Evolutionary conservation across 164 flowering plant genomes (phyloP), one percentile per base, ranked within the genome.

Genomic region (Litsea cubeba): DNA sequence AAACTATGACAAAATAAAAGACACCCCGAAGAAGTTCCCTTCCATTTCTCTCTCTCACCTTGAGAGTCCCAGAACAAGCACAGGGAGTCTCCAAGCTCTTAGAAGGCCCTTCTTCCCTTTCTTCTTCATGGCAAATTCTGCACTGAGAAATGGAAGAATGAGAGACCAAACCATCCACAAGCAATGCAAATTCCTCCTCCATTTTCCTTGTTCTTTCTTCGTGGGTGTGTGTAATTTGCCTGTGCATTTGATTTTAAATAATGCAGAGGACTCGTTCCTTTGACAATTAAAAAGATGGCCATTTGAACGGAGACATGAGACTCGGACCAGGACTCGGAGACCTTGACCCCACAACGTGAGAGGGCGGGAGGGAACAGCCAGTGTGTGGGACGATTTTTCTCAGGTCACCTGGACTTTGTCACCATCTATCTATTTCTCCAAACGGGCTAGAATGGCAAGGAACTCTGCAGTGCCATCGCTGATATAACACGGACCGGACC

Each of bases 71-170:
- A 71, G 97, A 91, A 68, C 98, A 95, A 83, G 92, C 87, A 79
- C 98, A 93, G 18, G 98, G 98, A 78, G 89, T 81, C 83, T 93
- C 97, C 75, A 95, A 78, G 69, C 77, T 83, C 57, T 74, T 77
- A 28, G 77, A 79, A 79, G 88, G 28, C 32, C 28, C 84, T 54
- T 85, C 92, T 11, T 74, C 79, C 62, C 89, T 95, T 74, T 69
- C 78, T 57, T 81, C 97, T 79, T 92, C 97, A 74, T 91, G 97
- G 80, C 98, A 95, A 23, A 95, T 95, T 86, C 98, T 88, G 76
- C 97, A 95, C 83, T 76, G 81, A 14, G 76, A 65, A 68, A 62
- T 11, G 66, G 66, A 63, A 10, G 66, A 22, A 20, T 15, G 46
- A 66, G 46, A 66, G 40, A 66, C 18, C 50, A 66, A 66, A 66